Evolutionary conservation across 2,329 filamentous ascomycete genomes (phyloP).

Genomic region (Aotearoamyces nothofagi): DNA sequence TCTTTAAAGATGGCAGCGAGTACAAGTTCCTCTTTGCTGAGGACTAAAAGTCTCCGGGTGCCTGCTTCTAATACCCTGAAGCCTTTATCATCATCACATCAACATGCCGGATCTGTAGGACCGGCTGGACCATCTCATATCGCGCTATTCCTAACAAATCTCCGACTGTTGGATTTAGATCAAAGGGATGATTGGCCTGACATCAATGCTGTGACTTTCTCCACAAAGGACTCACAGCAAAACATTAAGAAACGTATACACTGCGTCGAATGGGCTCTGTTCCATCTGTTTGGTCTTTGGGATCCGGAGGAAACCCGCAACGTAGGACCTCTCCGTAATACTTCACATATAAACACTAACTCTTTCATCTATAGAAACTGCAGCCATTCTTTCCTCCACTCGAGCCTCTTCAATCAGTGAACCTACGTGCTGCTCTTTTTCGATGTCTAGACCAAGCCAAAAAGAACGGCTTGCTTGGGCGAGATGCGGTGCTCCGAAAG

Average conservation of each 20-base stretch:
- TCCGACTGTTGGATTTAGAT: constrained; percentile 72
- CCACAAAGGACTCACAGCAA: constrained; percentile 45
- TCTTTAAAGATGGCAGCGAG: background rate
- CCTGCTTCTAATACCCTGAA: background rate
- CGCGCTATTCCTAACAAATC: constrained; percentile 63
- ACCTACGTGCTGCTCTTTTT: constrained; percentile 72
- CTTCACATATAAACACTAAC: constrained; percentile 5
- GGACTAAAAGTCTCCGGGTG: background rate
- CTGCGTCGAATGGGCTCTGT: constrained; percentile 82
- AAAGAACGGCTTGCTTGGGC: constrained; percentile 68
- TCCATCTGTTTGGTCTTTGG: constrained; percentile 72
- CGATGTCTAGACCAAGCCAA: constrained; percentile 73
- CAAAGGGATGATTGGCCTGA: constrained; percentile 63
- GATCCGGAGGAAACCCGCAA: constrained; percentile 61
- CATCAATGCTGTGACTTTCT: constrained; percentile 57
- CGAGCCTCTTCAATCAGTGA: constrained; percentile 81
- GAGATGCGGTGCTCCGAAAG: constrained; percentile 71
- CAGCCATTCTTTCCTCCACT: constrained; percentile 81
- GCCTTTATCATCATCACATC: constrained; percentile 1
- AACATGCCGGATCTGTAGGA: background rate
- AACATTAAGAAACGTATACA: constrained; percentile 74
- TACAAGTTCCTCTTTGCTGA: background rate
- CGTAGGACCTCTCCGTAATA: constrained; percentile 31
- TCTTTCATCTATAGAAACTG: constrained; percentile 48
- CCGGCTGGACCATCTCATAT: constrained; percentile 32